Evolutionary conservation across 106 monocot species (phyloP).

Genomic region (Dendrobium officinale): DNA sequence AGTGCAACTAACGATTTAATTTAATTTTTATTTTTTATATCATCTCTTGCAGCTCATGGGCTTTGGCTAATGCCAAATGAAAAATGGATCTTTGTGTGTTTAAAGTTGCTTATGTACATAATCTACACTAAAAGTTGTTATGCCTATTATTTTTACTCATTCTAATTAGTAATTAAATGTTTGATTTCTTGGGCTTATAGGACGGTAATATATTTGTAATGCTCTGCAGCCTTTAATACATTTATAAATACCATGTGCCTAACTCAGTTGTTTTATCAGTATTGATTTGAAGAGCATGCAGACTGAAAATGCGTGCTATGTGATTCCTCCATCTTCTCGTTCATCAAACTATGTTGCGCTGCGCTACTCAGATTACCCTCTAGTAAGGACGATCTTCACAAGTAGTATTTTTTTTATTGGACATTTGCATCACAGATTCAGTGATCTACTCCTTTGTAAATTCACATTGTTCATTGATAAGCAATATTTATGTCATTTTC

Average conservation of each 20-base stretch:
- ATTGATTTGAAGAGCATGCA: constrained; percentile 69
- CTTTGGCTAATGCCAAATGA: background rate
- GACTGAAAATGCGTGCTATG: constrained; percentile 31
- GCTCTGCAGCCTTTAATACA: background rate
- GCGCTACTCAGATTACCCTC: constrained; percentile 39
- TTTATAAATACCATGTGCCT: background rate
- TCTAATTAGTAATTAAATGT: background rate
- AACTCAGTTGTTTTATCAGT: constrained; percentile 20
- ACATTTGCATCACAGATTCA: background rate
- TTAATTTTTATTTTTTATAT: too few species aligned
- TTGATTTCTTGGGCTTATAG: background rate
- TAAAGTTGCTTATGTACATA: background rate
- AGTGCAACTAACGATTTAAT: too few species aligned
- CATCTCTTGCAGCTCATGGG: background rate
- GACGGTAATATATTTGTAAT: background rate
- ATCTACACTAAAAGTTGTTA: background rate
- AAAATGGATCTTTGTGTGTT: background rate
- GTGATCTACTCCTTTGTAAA: background rate
- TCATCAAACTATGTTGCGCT: constrained; percentile 45
- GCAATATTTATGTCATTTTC: background rate
- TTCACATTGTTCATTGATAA: background rate
- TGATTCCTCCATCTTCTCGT: constrained; percentile 44
- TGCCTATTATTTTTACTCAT: background rate
- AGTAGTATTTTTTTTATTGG: background rate
- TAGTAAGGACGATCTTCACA: background rate